Base-by-base conservation (phyloP, 2,329 filamentous ascomycete genomes). In the Thelonectria discophora region DNA sequence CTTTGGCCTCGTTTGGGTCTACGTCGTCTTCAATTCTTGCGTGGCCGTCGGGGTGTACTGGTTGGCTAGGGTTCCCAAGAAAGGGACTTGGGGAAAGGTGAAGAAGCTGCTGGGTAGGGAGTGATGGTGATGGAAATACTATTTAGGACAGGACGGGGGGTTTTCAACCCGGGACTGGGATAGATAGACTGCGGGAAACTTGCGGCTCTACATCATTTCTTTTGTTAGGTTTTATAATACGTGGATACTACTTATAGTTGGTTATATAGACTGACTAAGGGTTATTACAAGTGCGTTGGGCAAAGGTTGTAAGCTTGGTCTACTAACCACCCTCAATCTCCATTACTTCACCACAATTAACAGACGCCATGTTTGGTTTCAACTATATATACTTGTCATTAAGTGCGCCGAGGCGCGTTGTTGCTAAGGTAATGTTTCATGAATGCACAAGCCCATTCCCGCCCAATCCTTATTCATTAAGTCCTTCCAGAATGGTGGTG, bases 1-100 rank as follows among this genome's bases (percentile, higher is more conserved):
- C 63, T 83, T 81, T 54, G 84, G 83, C 2, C 74, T 87, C n/a
- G 73, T 84, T 60, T 85, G 81, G 74, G 78, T 76, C 0, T 85
- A 83, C 61, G 78, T 82, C 58, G 74, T 76, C 8, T 83, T 84
- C 69, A 84, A 85, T 62, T 71, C 82, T 11, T 70, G 74, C 20
- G 79, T 76, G 1, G 80, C 81, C 0, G 69, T 83, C 24, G 69
- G 74, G 8, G 70, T 84, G 49, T 84, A 84, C 67, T 84, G 77
- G 76, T 58, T 80, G 63, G 70, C 65, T 2, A 65, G 75, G n/a
- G 69, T 77, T 40, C 67, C 68, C 2, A 71, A 68, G 65, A 66
- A 58, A 51, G 51, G 50, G 15, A 24, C 18, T 10, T 55, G 51
- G 58, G 21, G 17, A 7, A 55, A 55, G 58, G 46, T 24, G 3